Conservation (phyloP, 2,329 filamentous ascomycete genomes). For the Purpureocillium lavendulum region DNA sequence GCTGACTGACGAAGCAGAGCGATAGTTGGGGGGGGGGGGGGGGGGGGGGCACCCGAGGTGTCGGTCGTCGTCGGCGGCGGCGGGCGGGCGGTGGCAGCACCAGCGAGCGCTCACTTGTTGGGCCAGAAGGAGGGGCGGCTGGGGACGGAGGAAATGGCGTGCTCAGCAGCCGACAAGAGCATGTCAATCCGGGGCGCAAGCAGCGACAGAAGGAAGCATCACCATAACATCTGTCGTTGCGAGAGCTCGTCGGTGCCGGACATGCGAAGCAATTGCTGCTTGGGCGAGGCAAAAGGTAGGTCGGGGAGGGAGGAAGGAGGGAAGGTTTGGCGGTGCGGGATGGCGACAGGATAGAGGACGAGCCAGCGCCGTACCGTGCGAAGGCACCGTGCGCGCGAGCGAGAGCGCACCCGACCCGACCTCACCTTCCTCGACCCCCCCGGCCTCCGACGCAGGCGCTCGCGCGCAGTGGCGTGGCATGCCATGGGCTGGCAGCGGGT, state of each 20-base stretch:
- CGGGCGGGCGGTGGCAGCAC: background rate
- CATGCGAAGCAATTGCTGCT: conserved; percentile 16
- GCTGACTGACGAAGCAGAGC: conserved; percentile 9
- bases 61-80: conserved; percentile 1
- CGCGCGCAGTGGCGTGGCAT: background rate
- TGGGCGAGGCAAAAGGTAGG: conserved; percentile 3
- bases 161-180: conserved; percentile 17
- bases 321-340: conserved; percentile 10
- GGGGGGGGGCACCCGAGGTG: conserved; percentile 6
- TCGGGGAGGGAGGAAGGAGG: conserved; percentile 10
- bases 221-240: conserved; percentile 18
- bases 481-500: conserved; percentile 2
- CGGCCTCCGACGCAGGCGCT: conserved; percentile 5
- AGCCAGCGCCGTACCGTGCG: conserved; percentile 6
- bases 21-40: conserved; percentile 14
- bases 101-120: conserved; percentile 2
- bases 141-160: conserved; percentile 12
- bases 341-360: conserved; percentile 5
- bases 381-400: conserved; percentile 3
- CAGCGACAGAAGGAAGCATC: conserved; percentile 14
- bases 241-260: conserved; percentile 10
- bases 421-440: too few species aligned
- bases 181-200: conserved; percentile 16
- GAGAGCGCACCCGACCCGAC: too few species aligned
- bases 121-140: conserved; percentile 10